phyloP scores from a whole-genome alignment of 2,329 filamentous ascomycete species.

The Microsporum audouinii region DNA sequence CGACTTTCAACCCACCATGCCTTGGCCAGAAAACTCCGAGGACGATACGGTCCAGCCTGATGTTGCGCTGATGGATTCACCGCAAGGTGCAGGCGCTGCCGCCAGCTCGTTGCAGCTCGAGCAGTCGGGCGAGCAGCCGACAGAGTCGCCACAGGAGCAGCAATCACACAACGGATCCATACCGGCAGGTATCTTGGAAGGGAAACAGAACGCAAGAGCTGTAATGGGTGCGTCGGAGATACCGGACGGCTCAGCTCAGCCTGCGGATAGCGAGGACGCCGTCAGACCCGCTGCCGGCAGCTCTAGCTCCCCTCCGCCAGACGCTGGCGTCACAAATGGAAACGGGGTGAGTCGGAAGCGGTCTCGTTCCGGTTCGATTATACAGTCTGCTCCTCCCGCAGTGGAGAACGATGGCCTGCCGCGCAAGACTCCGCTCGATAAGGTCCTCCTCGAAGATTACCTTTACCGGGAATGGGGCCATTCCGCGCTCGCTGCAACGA shows the following conservation, averaged over 20 bases:
- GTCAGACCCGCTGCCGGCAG: constrained; percentile 13
- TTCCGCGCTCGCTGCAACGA: constrained; percentile 41
- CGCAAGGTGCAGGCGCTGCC: background rate
- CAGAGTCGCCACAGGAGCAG: background rate
- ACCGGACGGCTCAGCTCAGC: constrained; percentile 26
- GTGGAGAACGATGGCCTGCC: constrained; percentile 23
- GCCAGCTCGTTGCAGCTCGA: background rate
- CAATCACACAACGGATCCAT: constrained; percentile 3
- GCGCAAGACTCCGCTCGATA: constrained; percentile 35
- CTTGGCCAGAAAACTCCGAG: constrained; percentile 25
- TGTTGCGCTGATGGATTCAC: constrained; percentile 11
- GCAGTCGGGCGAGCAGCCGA: background rate
- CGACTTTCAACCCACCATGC: constrained; percentile 18
- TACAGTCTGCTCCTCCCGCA: constrained; percentile 29
- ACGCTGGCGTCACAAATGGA: constrained; percentile 36
- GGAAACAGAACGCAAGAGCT: constrained; percentile 38
- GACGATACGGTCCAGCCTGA: constrained; percentile 26
- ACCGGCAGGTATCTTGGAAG: constrained; percentile 22
- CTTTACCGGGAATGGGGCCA: constrained; percentile 53
- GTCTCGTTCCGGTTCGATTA: constrained; percentile 48
- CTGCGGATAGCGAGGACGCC: constrained; percentile 32
- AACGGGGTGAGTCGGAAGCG: constrained; percentile 44
- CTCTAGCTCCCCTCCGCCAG: constrained; percentile 20
- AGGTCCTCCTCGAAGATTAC: constrained; percentile 51
- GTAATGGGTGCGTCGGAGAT: constrained; percentile 35